phyloP scores from a whole-genome alignment of 306 rosid genomes.

The Ochetophila trinervis region DNA sequence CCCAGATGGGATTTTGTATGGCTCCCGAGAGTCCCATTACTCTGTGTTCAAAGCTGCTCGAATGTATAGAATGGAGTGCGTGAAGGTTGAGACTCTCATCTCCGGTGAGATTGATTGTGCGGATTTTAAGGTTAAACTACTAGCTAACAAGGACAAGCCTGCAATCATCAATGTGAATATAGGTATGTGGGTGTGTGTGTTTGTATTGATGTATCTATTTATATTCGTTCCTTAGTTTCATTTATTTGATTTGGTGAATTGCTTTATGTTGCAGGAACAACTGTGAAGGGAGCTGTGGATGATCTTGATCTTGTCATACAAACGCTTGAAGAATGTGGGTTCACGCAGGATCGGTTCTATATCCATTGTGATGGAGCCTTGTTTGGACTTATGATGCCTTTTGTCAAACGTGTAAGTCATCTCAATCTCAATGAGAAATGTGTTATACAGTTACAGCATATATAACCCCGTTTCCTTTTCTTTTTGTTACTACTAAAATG shows the following conservation, averaged over 20 bases:
- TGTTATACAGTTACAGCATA: too few relatives aligned
- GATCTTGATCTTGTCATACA: conserved; percentile 54
- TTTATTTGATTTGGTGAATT: conserved; percentile 5
- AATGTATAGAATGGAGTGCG: conserved; percentile 74
- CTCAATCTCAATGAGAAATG: neutral
- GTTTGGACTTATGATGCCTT: conserved; percentile 71
- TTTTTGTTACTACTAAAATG: too few relatives aligned
- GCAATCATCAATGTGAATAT: conserved; percentile 69
- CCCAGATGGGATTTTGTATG: conserved; percentile 62
- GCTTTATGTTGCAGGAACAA: conserved; percentile 44
- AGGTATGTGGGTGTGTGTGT: conserved; percentile 31
- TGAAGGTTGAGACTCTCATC: conserved; percentile 44
- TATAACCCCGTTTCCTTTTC: neutral
- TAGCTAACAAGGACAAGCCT: conserved; percentile 53
- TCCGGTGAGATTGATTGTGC: conserved; percentile 70
- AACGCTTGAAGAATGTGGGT: conserved; percentile 56
- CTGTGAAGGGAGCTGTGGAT: conserved; percentile 66
- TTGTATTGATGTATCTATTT: neutral
- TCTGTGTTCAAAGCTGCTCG: conserved; percentile 70
- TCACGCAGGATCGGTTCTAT: conserved; percentile 49
- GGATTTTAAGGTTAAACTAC: conserved; percentile 41
- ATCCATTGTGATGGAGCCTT: conserved; percentile 74
- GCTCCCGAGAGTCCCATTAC: conserved; percentile 66
- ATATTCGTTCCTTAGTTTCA: neutral
- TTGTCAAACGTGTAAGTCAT: conserved; percentile 42